Evolutionary conservation across 192 early-diverging fungal species (phyloP), one percentile per base, ranked within the genome.

Genomic region (Mycoemilia scoparia): DNA sequence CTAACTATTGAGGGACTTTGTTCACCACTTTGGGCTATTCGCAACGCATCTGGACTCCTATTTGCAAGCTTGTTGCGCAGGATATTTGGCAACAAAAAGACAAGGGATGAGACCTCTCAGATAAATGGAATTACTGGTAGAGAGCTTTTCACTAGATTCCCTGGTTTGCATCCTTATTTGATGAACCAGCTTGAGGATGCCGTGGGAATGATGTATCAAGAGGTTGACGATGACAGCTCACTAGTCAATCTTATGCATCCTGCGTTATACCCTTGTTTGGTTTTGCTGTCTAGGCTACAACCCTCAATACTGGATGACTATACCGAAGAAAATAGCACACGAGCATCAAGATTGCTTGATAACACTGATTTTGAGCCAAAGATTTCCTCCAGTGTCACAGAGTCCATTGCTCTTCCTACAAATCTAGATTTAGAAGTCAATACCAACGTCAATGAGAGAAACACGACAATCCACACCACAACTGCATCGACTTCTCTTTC

Each of bases 11-110:
- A 66, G 7, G 84, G 83, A 1, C 79, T 92, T 32, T 74, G 73
- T 10, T 89, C 86, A 14, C 48, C 48, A 21, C 56, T 58, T 44
- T 96, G 86, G 78, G 87, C 91, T 7, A 77, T 96, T 24, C 71
- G 91, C 25, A 96, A 96, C 53, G 87, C 84, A 30, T 79, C 86
- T 21, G 76, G 86, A 2, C 84, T 96, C 76, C 49, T 96, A 36
- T 96, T 84, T 49, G 78, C 85, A 5, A 72, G 88, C 1, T 42
- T 91, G 23, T 49, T 91, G 8, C 77, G 76, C 14, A 72, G 86
- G 32, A 74, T 76, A 5, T 74, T 96, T 57, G 91, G 91, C 5
- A 71, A 69, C 27, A 91, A 80, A 47, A 75, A 74, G 34, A 64
- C 62, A 3, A 69, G 65, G n/a, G 74, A 82, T 29, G 74, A 87